Evolutionary conservation across 2,329 filamentous ascomycete species (phyloP).

Genomic region (Ophioceras dolichostomum): DNA sequence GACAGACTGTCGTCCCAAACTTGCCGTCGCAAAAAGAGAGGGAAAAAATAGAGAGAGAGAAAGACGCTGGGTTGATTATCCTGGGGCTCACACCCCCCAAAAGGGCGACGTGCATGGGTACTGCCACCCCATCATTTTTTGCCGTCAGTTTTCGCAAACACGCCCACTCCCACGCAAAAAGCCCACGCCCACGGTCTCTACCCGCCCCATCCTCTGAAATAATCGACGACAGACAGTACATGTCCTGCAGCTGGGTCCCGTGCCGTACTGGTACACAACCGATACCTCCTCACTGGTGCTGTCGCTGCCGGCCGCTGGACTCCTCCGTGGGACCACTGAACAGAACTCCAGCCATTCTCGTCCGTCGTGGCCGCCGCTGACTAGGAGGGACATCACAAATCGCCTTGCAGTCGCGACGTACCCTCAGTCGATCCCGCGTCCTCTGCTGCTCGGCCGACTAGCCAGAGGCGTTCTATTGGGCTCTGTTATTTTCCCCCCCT

Average conservation of each 20-base stretch:
- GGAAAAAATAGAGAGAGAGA: too few species aligned
- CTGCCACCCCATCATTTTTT: conserved; percentile 33
- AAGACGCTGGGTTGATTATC: too few species aligned
- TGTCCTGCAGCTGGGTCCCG: conserved; percentile 15
- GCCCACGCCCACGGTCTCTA: conserved; percentile 21
- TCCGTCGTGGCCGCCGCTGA: too few species aligned
- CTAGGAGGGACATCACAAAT: conserved; percentile 12
- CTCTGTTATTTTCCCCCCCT: too few species aligned
- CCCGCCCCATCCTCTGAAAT: conserved; percentile 19
- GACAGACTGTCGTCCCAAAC: too few species aligned
- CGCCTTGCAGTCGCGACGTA: conserved; percentile 9
- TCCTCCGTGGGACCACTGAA: conserved; percentile 2
- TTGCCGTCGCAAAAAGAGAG: too few species aligned
- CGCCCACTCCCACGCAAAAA: too few species aligned
- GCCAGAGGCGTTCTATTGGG: too few species aligned
- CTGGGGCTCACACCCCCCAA: too few species aligned
- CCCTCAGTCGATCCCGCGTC: conserved; percentile 7
- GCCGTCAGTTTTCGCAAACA: conserved; percentile 26
- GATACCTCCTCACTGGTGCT: conserved; percentile 12
- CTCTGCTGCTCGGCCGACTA: too few species aligned
- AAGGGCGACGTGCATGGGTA: too few species aligned
- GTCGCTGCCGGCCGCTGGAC: conserved; percentile 7
- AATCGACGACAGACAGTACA: conserved; percentile 12
- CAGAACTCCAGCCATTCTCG: conserved; percentile 2
- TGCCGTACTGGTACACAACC: conserved; percentile 18